These are phyloP conservation scores for Salix viminalis DNA, from an alignment of 345 rosid genomes.

Conservation along the genomic window DNA sequence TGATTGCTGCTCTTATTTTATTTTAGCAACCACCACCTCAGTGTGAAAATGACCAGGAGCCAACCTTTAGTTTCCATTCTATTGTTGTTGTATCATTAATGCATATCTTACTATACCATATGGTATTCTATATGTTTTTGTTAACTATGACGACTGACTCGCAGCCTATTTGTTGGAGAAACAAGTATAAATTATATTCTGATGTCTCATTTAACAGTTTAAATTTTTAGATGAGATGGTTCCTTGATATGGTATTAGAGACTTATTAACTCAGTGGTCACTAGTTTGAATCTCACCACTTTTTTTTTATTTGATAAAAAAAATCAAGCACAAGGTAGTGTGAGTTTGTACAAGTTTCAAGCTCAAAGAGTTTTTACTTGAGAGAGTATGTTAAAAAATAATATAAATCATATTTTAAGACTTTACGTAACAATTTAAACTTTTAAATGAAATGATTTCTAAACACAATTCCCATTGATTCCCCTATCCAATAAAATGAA, in stretches of 20 bases:
- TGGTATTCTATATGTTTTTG: conserved; percentile 14
- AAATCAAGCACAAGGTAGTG: too few species aligned
- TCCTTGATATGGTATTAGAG: too few species aligned
- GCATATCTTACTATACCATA: conserved; percentile 16
- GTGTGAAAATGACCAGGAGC: conserved; percentile 33
- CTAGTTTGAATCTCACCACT: fast-evolving
- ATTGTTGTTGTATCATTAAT: neutral
- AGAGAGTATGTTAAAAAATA: fast-evolving
- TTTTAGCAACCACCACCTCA: conserved; percentile 25
- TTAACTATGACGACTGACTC: conserved; percentile 19
- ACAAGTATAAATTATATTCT: too few species aligned
- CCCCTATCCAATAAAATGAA: conserved; percentile 17
- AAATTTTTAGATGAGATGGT: too few species aligned
- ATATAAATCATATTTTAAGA: too few species aligned
- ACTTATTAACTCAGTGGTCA: too few species aligned
- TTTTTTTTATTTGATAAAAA: too few species aligned
- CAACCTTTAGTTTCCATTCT: conserved; percentile 30
- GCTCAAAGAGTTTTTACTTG: too few species aligned
- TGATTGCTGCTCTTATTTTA: conserved; percentile 29
- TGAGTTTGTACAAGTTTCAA: too few species aligned
- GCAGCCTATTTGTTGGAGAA: neutral
- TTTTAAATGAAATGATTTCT: too few species aligned
- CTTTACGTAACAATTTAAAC: too few species aligned
- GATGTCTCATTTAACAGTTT: fast-evolving
- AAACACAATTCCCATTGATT: too few species aligned